Conservation (phyloP, 805 yeast genomes). For the Yarrowia alimentaria region DNA sequence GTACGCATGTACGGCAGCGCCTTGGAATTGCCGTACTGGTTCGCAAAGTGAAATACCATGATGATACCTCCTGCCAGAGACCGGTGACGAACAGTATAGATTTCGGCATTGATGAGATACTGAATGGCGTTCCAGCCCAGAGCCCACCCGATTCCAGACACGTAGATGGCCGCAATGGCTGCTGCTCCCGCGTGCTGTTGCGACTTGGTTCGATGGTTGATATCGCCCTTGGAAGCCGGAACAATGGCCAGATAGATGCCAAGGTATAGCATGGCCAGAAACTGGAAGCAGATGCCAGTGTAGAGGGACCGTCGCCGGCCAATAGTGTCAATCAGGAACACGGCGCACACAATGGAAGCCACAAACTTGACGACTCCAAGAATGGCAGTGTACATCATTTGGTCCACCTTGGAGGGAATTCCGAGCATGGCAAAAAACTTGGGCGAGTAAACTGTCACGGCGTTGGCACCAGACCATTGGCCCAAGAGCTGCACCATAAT, state of each 20-base stretch:
- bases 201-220: slow-evolving; percentile 40
- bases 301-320: slow-evolving; percentile 55
- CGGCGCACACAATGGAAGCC: slow-evolving; percentile 50
- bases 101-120: slow-evolving; percentile 54
- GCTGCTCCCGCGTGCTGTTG: slow-evolving; percentile 45
- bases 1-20: slow-evolving; percentile 54
- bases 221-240: slow-evolving; percentile 41
- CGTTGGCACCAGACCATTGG: slow-evolving; percentile 60
- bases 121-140: slow-evolving; percentile 59
- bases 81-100: slow-evolving; percentile 52
- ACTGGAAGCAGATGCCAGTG: slow-evolving; percentile 48
- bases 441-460: slow-evolving; percentile 57
- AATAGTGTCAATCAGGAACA: slow-evolving; percentile 53
- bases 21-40: slow-evolving; percentile 57
- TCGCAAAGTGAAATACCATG: slow-evolving; percentile 57
- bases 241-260: slow-evolving; percentile 45
- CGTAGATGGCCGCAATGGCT: slow-evolving; percentile 51
- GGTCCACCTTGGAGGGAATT: slow-evolving; percentile 42
- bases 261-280: slow-evolving; percentile 47
- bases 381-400: slow-evolving; percentile 50
- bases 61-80: slow-evolving; percentile 50
- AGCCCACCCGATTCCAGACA: slow-evolving; percentile 60
- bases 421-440: slow-evolving; percentile 52
- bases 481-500: slow-evolving; percentile 39
- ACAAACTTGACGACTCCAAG: slow-evolving; percentile 54